Evolutionary conservation across 345 rosid species (phyloP), one percentile per base, ranked within the genome.

Genomic region (Eutrema japonicum): DNA sequence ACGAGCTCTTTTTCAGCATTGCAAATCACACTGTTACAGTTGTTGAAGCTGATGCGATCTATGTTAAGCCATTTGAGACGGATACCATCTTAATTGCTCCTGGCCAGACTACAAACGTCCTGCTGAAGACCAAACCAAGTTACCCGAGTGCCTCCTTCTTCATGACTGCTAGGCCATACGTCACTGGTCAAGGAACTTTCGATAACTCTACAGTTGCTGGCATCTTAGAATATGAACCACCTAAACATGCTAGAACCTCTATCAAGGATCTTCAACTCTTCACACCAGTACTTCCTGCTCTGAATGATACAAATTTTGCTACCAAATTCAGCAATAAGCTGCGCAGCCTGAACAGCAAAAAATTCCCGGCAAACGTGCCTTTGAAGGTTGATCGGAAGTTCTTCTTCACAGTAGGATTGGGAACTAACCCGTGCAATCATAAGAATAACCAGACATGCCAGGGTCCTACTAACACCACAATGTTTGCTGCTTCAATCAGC

Each of bases 391-490:
- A 83, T 42, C 65, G 69, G 73, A 71, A 64, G 49, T 84, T 87
- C 64, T 89, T 84, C 67, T 83, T 84, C 85, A 83, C 84, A 0
- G 75, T 84, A 4, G 83, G 95, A 36, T 71, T 85, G 8, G 92
- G 95, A 71, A 83, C 91, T 14, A 75, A 27, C 71, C 92, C 88
- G 0, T 80, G 92, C 56, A 80, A 54, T 57, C 68, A 79, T 18
- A 76, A 76, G 68, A 78, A 78, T 16, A 89, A 85, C 73, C 82
- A 75, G 68, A 84, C 92, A 38, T 85, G 87, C 70, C 92, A 84
- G 52, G 96, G 96, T 1, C 96, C 96, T 7, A 87, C 92, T 12
- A 89, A 84, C 63, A 78, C 83, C 29, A 84, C 92, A 47, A 85
- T 48, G 83, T 85, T 89, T 71, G 83, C 84, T 40, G 95, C 92